A percentile compares a stretch with the other conserved stretches of the same genome.
These are phyloP conservation scores for Phialophora expanda DNA, from an alignment of 2,329 filamentous ascomycete species.

Conservation along the genomic window DNA sequence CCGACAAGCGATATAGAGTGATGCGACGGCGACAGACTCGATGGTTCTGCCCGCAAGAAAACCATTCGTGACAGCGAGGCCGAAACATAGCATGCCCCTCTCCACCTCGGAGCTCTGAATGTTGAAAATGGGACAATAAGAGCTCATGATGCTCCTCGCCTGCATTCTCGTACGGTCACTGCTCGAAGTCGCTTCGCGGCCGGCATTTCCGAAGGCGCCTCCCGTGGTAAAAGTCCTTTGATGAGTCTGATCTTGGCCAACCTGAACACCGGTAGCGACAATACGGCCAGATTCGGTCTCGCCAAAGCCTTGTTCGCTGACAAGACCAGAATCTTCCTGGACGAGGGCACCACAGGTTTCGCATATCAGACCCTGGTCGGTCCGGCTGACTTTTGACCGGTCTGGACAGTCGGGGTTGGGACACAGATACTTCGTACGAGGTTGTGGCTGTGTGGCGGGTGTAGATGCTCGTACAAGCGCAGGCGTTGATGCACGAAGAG, in stretches of 20 bases:
- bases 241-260: constrained; percentile 83
- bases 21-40: constrained; percentile 84
- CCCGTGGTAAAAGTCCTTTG: constrained; percentile 60
- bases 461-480: constrained; percentile 28
- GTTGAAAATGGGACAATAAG: constrained; percentile 66
- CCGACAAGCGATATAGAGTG: constrained; percentile 86
- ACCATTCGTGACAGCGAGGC: constrained; percentile 73
- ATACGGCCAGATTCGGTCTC: constrained; percentile 85
- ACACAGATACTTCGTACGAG: constrained; percentile 52
- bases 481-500: constrained; percentile 27
- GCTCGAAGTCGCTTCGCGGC: constrained; percentile 45
- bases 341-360: constrained; percentile 83
- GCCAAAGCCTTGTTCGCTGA: constrained; percentile 88
- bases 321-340: constrained; percentile 81
- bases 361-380: constrained; percentile 65
- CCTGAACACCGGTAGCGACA: constrained; percentile 85
- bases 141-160: constrained; percentile 59
- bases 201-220: constrained; percentile 50
- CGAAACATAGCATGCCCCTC: constrained; percentile 70
- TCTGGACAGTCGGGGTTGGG: constrained; percentile 46
- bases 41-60: constrained; percentile 87
- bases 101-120: constrained; percentile 64
- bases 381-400: constrained; percentile 47
- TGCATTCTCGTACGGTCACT: constrained; percentile 33
- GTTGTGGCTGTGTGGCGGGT: constrained; percentile 18